phyloP scores from a whole-genome alignment of 306 rosid genomes.

The Vigna radiata region DNA sequence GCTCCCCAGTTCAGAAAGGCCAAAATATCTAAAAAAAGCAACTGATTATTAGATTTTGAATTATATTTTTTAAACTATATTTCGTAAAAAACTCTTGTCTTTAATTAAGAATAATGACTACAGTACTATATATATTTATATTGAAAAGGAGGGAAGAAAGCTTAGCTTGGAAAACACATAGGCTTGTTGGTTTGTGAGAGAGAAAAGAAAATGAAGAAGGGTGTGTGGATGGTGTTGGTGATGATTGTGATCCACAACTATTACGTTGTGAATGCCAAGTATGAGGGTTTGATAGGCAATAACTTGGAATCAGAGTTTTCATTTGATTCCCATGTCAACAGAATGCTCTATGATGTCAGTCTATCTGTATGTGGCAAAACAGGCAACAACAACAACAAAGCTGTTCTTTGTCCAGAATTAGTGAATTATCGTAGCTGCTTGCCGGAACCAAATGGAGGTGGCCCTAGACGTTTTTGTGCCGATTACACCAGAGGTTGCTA shows the following conservation, averaged over 20 bases:
- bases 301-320: slow-evolving; percentile 41
- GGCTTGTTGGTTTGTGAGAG: background rate
- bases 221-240: slow-evolving; percentile 1
- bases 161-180: background rate
- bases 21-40: background rate
- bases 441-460: slow-evolving; percentile 23
- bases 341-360: slow-evolving; percentile 40
- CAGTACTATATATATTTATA: no score
- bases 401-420: slow-evolving; percentile 18
- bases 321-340: slow-evolving; percentile 29
- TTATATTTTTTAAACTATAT: no score
- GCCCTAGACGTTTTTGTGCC: slow-evolving; percentile 12
- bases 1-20: background rate
- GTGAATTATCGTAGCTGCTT: slow-evolving; percentile 38
- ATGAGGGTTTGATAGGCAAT: background rate
- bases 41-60: no score
- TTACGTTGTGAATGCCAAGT: background rate
- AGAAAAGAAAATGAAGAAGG: slow-evolving; percentile 31
- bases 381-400: slow-evolving; percentile 9
- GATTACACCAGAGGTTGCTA: slow-evolving; percentile 32
- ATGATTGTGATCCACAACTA: slow-evolving; percentile 31
- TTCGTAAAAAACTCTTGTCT: no score
- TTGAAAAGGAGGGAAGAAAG: no score
- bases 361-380: background rate
- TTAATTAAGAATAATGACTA: no score